phyloP scores from a whole-genome alignment of 2,329 filamentous ascomycete genomes.

The Colletotrichum salicis region DNA sequence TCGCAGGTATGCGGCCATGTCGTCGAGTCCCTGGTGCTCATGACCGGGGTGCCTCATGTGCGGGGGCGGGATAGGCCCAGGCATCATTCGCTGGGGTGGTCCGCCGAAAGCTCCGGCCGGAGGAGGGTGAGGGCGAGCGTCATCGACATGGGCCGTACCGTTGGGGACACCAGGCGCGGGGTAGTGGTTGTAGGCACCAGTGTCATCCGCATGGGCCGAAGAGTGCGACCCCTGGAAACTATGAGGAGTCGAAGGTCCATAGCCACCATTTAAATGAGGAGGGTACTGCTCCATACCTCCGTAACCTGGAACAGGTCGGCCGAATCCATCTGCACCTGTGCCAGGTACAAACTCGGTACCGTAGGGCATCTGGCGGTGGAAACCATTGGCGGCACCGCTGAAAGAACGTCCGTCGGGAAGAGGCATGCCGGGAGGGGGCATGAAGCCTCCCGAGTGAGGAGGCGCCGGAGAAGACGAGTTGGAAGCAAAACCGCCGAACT shows the following conservation, averaged over 20 bases:
- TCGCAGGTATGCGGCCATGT: slow-evolving; percentile 52
- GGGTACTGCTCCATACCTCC: slow-evolving; percentile 48
- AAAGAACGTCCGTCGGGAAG: slow-evolving; percentile 46
- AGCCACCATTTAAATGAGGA: slow-evolving; percentile 47
- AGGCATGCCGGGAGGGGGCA: slow-evolving; percentile 59
- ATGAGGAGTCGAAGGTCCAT: slow-evolving; percentile 67
- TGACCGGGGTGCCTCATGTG: slow-evolving; percentile 36
- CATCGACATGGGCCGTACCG: slow-evolving; percentile 45
- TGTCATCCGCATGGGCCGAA: slow-evolving; percentile 60
- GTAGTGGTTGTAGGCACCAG: slow-evolving; percentile 53
- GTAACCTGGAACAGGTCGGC: slow-evolving; percentile 46
- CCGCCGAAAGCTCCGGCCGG: slow-evolving; percentile 22
- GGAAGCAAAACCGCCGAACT: slow-evolving; percentile 67
- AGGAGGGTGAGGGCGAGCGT: slow-evolving; percentile 38
- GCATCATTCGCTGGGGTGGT: slow-evolving; percentile 45
- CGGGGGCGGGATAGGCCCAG: slow-evolving; percentile 40
- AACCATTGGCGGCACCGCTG: slow-evolving; percentile 46
- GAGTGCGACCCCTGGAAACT: slow-evolving; percentile 72
- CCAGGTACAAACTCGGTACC: slow-evolving; percentile 48
- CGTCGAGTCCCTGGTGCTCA: slow-evolving; percentile 43
- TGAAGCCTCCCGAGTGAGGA: slow-evolving; percentile 58
- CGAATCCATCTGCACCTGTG: slow-evolving; percentile 50
- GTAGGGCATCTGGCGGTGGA: slow-evolving; percentile 51
- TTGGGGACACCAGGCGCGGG: slow-evolving; percentile 52
- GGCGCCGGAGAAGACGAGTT: slow-evolving; percentile 68